Evolutionary conservation across 1,284 basidiomycete genomes (phyloP).

Genomic region (Ustilago nuda): DNA sequence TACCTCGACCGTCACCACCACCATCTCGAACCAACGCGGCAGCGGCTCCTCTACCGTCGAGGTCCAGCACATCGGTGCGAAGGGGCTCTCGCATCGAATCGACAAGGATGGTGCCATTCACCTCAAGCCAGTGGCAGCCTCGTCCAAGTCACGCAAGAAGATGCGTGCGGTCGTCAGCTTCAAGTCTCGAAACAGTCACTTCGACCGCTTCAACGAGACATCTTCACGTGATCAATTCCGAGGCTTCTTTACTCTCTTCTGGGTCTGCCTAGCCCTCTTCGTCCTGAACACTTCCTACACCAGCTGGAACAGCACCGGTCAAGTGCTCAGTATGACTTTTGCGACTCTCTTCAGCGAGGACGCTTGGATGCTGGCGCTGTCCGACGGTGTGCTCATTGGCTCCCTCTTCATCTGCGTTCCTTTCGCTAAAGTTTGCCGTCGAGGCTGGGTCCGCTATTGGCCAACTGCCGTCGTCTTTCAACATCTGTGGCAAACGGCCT

Average conservation of each 20-base stretch:
- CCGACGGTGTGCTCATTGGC: constrained; percentile 83
- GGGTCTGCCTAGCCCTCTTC: constrained; percentile 63
- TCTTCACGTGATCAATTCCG: constrained; percentile 57
- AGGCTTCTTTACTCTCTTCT: constrained; percentile 68
- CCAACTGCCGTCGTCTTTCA: constrained; percentile 48
- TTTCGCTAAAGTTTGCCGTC: constrained; percentile 72
- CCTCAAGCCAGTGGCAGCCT: constrained; percentile 50
- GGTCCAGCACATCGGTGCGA: constrained; percentile 51
- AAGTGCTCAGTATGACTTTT: constrained; percentile 81
- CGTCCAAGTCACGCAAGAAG: constrained; percentile 41
- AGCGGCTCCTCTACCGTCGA: constrained; percentile 45
- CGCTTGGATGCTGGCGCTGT: constrained; percentile 82
- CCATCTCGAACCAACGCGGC: constrained; percentile 37
- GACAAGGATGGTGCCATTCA: constrained; percentile 55
- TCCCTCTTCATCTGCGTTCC: constrained; percentile 82
- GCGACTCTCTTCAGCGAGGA: constrained; percentile 89
- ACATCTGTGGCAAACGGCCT: constrained; percentile 56
- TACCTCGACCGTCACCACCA: constrained; percentile 52
- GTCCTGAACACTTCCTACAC: constrained; percentile 64
- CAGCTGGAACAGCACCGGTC: constrained; percentile 73
- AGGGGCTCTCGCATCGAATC: constrained; percentile 48
- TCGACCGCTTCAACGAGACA: constrained; percentile 59
- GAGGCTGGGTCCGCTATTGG: constrained; percentile 73
- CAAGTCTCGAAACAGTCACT: constrained; percentile 50
- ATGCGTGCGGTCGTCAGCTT: constrained; percentile 63